Percentiles rank a stretch among this genome's conserved stretches.
Conservation (phyloP, 2,329 filamentous ascomycete genomes). For the Beauveria bassiana region DNA sequence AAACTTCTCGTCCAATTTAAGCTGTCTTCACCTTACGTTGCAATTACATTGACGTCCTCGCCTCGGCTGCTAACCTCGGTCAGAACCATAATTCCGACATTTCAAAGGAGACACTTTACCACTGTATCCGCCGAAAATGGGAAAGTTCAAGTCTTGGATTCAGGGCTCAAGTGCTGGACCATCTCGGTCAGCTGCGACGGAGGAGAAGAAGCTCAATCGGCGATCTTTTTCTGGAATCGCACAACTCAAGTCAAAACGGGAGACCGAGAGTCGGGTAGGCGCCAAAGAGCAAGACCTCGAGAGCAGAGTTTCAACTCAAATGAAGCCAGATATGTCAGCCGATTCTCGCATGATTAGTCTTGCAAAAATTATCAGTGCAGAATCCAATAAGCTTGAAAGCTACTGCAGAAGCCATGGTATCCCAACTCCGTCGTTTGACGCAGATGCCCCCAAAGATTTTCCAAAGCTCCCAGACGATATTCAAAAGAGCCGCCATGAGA, state of each 20-base stretch:
- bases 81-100: neutral
- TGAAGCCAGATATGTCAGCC: constrained; percentile 7
- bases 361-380: constrained; percentile 38
- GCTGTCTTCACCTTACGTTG: neutral
- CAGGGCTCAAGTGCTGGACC: constrained; percentile 7
- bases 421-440: constrained; percentile 37
- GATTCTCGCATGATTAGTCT: constrained; percentile 35
- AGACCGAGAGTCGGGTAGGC: neutral
- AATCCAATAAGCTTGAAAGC: constrained; percentile 41
- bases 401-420: constrained; percentile 37
- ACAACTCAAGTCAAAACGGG: neutral
- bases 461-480: constrained; percentile 39
- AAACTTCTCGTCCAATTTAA: neutral
- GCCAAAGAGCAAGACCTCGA: neutral
- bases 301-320: neutral
- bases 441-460: constrained; percentile 36
- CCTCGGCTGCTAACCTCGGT: neutral
- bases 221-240: constrained; percentile 6
- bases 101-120: neutral
- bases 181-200: neutral
- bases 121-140: neutral
- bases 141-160: constrained; percentile 11
- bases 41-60: neutral
- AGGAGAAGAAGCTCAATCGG: constrained; percentile 9
- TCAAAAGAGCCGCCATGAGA: constrained; percentile 35